Evolutionary conservation across 1,139 yeast genomes (phyloP), one percentile per base, ranked within the genome.

Genomic region (Pichia sorboxylosa): DNA sequence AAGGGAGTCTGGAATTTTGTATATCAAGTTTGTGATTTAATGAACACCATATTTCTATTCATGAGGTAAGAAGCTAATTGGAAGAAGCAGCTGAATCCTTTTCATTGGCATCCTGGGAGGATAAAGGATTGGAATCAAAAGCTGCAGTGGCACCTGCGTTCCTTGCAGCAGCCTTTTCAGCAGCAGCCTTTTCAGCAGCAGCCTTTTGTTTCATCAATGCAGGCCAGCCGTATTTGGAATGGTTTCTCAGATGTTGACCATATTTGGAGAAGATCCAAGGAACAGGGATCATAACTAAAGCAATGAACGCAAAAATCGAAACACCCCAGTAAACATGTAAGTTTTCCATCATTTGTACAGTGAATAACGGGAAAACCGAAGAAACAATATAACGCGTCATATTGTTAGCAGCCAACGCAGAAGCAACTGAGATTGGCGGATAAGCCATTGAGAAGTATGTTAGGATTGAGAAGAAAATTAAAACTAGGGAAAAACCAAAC

Each of bases 361-460:
- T 68, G 49, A 81, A 81, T 36, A 79, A 59, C 32, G 90, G 90
- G 62, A 79, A 78, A 3, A 80, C 81, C 21, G 71, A 63, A 1
- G 74, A 73, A 41, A 67, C 46, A 13, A 62, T 41, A 47, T 79
- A 80, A 55, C 90, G 68, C 39, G 74, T 56, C 45, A 81, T 59
- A 49, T 79, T 80, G 55, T 80, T 81, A 4, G 93, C 93, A 28
- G 90, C 90, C 37, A 80, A 53, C 2, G 87, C 83, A 16, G 84
- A 75, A 0, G 92, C 90, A 25, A 79, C 76, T 24, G 69, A 65
- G 29, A 70, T 53, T 33, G 93, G 83, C 18, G 93, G 93, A 56
- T 74, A 83, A 4, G 82, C 57, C 64, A 74, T 64, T 25, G 83
- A 67, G 52, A 82, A 74, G 53, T 82, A 83, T 37, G 75, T 66